Evolutionary conservation across 2,329 filamentous ascomycete genomes (phyloP).

Genomic region (Stagonosporopsis rhizophila): DNA sequence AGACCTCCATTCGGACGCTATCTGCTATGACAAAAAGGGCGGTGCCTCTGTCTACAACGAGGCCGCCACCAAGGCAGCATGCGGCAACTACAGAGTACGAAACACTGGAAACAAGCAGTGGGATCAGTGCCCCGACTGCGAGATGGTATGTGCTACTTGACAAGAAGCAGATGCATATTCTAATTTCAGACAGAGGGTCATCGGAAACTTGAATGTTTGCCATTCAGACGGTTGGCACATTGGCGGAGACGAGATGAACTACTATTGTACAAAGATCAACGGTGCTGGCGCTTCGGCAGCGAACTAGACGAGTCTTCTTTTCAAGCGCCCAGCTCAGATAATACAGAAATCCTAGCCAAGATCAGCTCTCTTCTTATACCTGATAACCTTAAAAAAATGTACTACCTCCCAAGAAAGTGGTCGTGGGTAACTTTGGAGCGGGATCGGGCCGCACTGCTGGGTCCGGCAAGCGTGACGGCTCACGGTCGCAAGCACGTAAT

Average conservation of each 20-base stretch:
- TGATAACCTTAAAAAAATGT: not conserved
- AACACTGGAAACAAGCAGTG: slow-evolving; percentile 38
- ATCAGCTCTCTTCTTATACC: not conserved
- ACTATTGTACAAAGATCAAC: slow-evolving; percentile 35
- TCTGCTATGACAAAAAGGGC: slow-evolving; percentile 30
- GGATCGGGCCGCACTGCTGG: not conserved
- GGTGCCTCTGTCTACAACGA: slow-evolving; percentile 33
- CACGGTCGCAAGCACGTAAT: not conserved
- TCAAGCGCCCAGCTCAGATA: not conserved
- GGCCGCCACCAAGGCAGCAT: slow-evolving; percentile 31
- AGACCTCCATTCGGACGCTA: slow-evolving; percentile 27
- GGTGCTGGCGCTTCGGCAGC: slow-evolving; percentile 25
- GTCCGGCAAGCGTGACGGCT: not conserved
- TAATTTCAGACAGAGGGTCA: slow-evolving; percentile 15
- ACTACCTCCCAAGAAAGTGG: not conserved
- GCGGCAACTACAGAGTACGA: slow-evolving; percentile 29
- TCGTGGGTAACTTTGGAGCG: not conserved
- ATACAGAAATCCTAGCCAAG: not conserved
- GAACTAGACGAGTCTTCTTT: not conserved
- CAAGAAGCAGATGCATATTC: not conserved
- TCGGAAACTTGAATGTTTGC: slow-evolving; percentile 32
- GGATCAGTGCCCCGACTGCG: slow-evolving; percentile 40
- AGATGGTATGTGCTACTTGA: slow-evolving; percentile 23
- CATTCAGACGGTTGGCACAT: slow-evolving; percentile 33
- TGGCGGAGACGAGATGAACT: slow-evolving; percentile 37